A percentile compares a stretch with the other conserved stretches of the same genome.
Conservation (phyloP, 2,329 filamentous ascomycete species). For the Xylaria polymorpha region DNA sequence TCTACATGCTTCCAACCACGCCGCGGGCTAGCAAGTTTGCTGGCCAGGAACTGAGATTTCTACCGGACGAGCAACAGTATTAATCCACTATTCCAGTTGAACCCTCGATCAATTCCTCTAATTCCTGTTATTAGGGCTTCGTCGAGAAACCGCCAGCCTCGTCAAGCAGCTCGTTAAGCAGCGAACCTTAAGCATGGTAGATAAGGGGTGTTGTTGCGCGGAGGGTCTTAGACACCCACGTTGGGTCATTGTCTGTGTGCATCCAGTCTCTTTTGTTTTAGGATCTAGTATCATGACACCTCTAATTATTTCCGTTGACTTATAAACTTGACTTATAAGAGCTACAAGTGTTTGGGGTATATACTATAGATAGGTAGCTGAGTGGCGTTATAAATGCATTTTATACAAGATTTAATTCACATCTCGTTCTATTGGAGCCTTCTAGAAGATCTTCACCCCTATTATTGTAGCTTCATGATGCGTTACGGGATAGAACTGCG, state of each 20-base stretch:
- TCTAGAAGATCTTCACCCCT: too few relatives aligned
- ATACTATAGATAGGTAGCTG: neutral
- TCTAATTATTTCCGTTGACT: neutral
- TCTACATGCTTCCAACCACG: conserved; percentile 33
- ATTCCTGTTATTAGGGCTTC: neutral
- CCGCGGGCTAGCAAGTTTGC: conserved; percentile 22
- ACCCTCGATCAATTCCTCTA: neutral
- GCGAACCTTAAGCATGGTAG: neutral
- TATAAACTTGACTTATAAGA: neutral
- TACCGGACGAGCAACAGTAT: conserved; percentile 23
- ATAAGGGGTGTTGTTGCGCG: neutral
- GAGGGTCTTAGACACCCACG: too few relatives aligned
- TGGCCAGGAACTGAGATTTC: conserved; percentile 28
- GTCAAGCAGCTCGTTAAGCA: neutral
- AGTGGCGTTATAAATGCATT: too few relatives aligned
- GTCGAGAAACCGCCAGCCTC: neutral
- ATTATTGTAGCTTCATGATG: too few relatives aligned
- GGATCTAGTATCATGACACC: neutral
- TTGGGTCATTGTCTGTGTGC: neutral
- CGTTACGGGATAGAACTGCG: too few relatives aligned
- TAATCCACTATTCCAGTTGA: neutral
- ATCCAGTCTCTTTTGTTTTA: neutral
- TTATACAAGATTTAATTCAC: too few relatives aligned
- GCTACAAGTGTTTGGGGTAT: neutral
- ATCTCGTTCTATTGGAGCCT: too few relatives aligned